Base-by-base conservation (phyloP, 2,329 filamentous ascomycete genomes). In the Arachnopeziza araneosa region DNA sequence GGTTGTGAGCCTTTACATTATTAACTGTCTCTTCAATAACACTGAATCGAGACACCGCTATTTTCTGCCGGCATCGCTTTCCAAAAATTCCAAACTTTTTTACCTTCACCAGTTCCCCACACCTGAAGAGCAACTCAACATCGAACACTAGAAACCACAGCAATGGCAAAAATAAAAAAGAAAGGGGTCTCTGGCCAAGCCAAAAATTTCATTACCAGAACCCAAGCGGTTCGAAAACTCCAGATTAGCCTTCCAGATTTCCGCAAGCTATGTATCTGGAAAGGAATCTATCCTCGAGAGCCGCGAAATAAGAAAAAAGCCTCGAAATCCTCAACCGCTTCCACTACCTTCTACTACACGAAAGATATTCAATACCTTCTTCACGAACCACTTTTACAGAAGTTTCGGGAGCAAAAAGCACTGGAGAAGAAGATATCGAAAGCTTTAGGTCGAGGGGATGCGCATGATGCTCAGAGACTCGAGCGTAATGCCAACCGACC, bases 291-390 rank as follows among this genome's bases (percentile, higher is more conserved):
- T 78, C 95, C 95, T 67, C 90, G 95, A 72, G 95, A 99, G 80
- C 95, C 95, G 65, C 86, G 95, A 73, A 96, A 89, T 80, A 93
- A 92, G 81, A 97, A 96, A 81, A 97, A 97, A 84, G 95, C 90
- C 50, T 91, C 89, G 73, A 96, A 96, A 77, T 91, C 90, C 62
- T 86, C 92, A 24, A 96, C 90, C 44, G 87, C 89, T 63, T 93
- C 89, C 59, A 98, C 93, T 26, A 99, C 95, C 64, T 99, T 98
- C 69, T 89, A 89, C 78, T 89, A 88, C 73, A 79, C 93, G 73
- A 96, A 96, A 80, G 95, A 99, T 75, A 97, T 99, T 68, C 93
- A 98, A 77, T 99, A 97, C 72, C 88, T 99, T 56, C 87, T 98
- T 61, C 95, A 99, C 77, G 95, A 99, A 77, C 96, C 95, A 30